Percentiles rank a stretch among this genome's conserved stretches.
phyloP scores from a whole-genome alignment of 345 rosid genomes.

The Salix caprea region DNA sequence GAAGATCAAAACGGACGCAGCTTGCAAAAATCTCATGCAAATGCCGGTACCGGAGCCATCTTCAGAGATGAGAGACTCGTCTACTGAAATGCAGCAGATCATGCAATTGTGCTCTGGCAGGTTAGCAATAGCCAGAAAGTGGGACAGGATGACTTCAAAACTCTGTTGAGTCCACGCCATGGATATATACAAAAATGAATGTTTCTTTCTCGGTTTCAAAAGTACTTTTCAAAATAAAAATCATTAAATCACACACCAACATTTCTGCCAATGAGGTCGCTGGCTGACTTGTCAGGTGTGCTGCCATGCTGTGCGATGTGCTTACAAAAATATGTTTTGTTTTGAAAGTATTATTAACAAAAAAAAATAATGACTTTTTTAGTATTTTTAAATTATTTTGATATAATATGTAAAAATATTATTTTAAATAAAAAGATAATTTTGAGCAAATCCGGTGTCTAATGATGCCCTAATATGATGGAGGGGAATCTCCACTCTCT shows the following conservation, averaged over 20 bases:
- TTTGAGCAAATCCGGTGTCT: too few relatives aligned
- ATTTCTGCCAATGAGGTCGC: background rate
- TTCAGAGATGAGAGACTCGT: background rate
- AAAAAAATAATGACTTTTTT: too few relatives aligned
- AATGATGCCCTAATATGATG: too few relatives aligned
- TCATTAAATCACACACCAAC: too few relatives aligned
- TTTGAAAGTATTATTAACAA: too few relatives aligned
- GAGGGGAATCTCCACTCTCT: too few relatives aligned
- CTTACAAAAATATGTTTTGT: too few relatives aligned
- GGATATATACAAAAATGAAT: background rate
- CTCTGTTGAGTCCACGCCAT: background rate
- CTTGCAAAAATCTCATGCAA: background rate
- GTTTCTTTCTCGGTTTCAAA: too few relatives aligned
- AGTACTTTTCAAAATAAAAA: too few relatives aligned
- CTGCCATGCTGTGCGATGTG: background rate
- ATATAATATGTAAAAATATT: too few relatives aligned
- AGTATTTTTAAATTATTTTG: too few relatives aligned
- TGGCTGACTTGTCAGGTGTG: background rate
- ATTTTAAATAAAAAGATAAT: too few relatives aligned
- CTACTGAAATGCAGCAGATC: background rate
- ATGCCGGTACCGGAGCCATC: background rate
- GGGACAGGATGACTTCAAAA: background rate
- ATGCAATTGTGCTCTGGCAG: background rate
- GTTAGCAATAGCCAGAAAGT: background rate
- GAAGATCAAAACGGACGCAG: background rate